A percentile compares a stretch with the other conserved stretches of the same genome.
These are phyloP conservation scores for Selaginella tamariscina DNA, from an alignment of 75 land plant genomes.

Conservation along the genomic window DNA sequence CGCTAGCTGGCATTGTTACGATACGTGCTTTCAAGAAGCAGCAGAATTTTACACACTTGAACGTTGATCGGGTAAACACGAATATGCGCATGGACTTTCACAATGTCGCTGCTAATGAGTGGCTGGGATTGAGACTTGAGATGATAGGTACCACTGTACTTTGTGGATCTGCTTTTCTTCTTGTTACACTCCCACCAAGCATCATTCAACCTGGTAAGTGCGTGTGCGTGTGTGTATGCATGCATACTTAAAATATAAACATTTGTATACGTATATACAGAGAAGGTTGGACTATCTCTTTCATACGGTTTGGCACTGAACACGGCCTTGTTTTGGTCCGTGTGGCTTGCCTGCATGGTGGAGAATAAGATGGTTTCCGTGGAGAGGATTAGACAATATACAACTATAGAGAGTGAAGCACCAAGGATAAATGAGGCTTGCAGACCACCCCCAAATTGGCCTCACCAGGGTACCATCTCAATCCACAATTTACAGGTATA, in stretches of 20 bases:
- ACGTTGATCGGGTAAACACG: conserved; percentile 58
- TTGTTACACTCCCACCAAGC: conserved; percentile 60
- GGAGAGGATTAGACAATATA: conserved; percentile 78
- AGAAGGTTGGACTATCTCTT: conserved; percentile 72
- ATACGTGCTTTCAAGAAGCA: conserved; percentile 76
- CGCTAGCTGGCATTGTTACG: conserved; percentile 64
- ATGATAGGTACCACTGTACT: conserved; percentile 65
- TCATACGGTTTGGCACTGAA: conserved; percentile 81
- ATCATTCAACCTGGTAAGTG: conserved; percentile 76
- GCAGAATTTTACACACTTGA: conserved; percentile 40
- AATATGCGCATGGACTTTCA: conserved; percentile 93
- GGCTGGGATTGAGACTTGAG: conserved; percentile 90
- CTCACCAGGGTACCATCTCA: conserved; percentile 53
- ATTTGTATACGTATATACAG: too few relatives aligned
- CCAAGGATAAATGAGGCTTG: conserved; percentile 39
- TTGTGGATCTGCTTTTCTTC: conserved; percentile 65
- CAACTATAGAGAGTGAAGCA: conserved; percentile 68
- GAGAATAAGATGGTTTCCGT: conserved; percentile 93
- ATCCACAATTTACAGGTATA: conserved; percentile 56
- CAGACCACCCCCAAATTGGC: conserved; percentile 68
- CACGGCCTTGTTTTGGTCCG: conserved; percentile 39
- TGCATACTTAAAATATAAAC: too few relatives aligned
- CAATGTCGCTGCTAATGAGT: conserved; percentile 85
- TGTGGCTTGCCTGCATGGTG: conserved; percentile 57
- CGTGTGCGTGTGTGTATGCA: too few relatives aligned